Percentiles rank a stretch among this genome's conserved stretches.
phyloP scores from a whole-genome alignment of 495 filamentous ascomycete genomes.

The Cryomyces antarcticus region DNA sequence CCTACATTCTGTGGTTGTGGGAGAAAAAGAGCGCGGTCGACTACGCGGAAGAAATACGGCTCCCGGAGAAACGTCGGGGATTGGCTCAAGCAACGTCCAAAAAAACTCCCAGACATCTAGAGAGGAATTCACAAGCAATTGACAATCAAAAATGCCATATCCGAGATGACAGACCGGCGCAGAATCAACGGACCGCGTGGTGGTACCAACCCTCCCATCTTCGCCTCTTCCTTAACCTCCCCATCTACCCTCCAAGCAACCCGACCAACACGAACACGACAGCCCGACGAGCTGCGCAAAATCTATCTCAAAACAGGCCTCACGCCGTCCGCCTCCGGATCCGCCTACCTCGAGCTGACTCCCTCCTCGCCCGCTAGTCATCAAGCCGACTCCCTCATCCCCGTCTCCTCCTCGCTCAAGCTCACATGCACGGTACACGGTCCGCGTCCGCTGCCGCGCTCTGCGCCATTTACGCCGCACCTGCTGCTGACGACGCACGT shows the following conservation, averaged over 20 bases:
- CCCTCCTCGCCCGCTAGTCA: constrained; percentile 27
- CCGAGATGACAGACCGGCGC: constrained; percentile 60
- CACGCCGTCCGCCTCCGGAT: constrained; percentile 82
- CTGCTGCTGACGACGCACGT: constrained; percentile 78
- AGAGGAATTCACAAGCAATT: background rate
- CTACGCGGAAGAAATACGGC: too few relatives aligned
- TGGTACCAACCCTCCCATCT: constrained; percentile 58
- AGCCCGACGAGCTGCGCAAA: constrained; percentile 10
- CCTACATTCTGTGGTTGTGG: too few relatives aligned
- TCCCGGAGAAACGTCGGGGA: too few relatives aligned
- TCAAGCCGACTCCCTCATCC: constrained; percentile 13
- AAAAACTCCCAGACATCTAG: too few relatives aligned
- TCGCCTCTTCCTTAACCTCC: constrained; percentile 22
- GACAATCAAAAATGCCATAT: background rate
- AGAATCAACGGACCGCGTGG: constrained; percentile 75
- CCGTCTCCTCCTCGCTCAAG: constrained; percentile 49
- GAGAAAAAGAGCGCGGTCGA: too few relatives aligned
- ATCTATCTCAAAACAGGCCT: constrained; percentile 59
- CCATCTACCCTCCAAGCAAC: constrained; percentile 20
- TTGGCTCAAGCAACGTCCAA: too few relatives aligned
- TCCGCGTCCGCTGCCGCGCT: constrained; percentile 73
- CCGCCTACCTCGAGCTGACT: constrained; percentile 80
- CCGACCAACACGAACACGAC: constrained; percentile 27
- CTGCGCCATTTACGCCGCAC: constrained; percentile 72
- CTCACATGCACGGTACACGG: constrained; percentile 84